Evolutionary conservation across 306 rosid genomes (phyloP).

Genomic region (Dalbergia cultrata): DNA sequence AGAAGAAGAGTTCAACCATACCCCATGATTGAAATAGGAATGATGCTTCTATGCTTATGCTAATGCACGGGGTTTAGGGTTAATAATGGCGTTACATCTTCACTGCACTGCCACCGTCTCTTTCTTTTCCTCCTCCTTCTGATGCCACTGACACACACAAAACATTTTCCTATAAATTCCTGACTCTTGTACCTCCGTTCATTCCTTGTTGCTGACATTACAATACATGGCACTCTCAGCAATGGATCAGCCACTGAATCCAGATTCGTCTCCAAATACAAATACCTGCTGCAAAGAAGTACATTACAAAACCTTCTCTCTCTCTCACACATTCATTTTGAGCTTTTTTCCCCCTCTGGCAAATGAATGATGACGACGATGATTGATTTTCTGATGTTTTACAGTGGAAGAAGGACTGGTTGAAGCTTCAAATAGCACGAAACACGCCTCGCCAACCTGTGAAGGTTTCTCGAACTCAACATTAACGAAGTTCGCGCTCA

Average conservation of each 20-base stretch:
- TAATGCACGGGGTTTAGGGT: background rate
- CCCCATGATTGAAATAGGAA: background rate
- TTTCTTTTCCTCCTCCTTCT: background rate
- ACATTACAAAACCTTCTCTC: background rate
- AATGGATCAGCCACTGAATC: background rate
- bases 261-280: background rate
- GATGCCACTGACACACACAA: background rate
- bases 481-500: constrained; percentile 49
- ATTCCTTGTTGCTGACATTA: background rate
- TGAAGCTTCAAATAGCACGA: constrained; percentile 53
- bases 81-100: background rate
- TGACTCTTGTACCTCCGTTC: background rate
- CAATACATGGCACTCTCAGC: background rate
- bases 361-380: background rate
- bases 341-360: background rate
- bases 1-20: background rate
- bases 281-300: background rate
- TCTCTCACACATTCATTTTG: background rate
- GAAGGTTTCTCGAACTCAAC: constrained; percentile 56
- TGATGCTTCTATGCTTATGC: background rate
- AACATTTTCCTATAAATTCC: background rate
- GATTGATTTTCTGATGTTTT: background rate
- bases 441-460: constrained; percentile 70
- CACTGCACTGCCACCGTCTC: background rate
- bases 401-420: constrained; percentile 73